phyloP scores from a whole-genome alignment of 306 rosid genomes.

The barrel medic (Medicago truncatula) region DNA sequence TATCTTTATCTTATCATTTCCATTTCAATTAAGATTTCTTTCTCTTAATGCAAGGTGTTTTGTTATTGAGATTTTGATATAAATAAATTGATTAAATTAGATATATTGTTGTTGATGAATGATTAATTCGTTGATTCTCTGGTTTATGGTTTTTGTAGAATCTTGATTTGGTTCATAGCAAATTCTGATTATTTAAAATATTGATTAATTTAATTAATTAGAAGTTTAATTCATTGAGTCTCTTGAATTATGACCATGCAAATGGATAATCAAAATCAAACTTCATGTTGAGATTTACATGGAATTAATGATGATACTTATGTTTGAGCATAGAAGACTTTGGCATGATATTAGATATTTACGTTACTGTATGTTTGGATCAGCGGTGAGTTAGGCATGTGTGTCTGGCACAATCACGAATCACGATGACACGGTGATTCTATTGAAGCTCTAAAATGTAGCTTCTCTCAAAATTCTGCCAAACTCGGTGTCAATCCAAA shows the following conservation, averaged over 20 bases:
- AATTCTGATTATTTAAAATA: neutral
- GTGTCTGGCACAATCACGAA: no score
- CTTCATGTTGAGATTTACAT: neutral
- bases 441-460: no score
- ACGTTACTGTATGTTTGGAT: neutral
- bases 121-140: conserved; percentile 11
- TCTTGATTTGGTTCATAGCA: neutral
- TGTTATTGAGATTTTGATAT: neutral
- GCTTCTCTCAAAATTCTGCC: no score
- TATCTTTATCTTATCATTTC: conserved; percentile 20
- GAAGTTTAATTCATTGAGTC: neutral
- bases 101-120: neutral
- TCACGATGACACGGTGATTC: no score
- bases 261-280: neutral
- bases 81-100: neutral
- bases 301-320: neutral
- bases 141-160: neutral
- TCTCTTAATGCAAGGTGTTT: no score
- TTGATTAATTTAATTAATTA: conserved; percentile 3
- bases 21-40: neutral
- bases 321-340: neutral
- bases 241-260: neutral
- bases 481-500: no score
- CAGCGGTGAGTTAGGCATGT: neutral
- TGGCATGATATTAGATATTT: neutral